Evolutionary conservation across 1,284 basidiomycete genomes (phyloP).

Genomic region (Heterobasidion occidentale): DNA sequence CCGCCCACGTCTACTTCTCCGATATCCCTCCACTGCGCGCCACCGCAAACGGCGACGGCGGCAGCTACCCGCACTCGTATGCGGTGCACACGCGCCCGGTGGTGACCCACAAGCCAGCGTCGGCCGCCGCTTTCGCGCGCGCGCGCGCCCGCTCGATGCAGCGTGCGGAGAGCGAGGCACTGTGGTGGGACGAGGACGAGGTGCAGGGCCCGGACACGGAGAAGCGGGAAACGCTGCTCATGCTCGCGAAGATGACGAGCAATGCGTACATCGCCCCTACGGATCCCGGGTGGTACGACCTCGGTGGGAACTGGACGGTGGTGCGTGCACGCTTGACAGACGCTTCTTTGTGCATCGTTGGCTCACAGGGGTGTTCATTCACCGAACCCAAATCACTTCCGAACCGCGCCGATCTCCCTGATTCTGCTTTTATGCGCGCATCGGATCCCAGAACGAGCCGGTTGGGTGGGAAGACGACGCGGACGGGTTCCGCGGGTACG

Average conservation of each 20-base stretch:
- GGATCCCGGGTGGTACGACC: constrained; percentile 72
- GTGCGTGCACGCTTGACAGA: constrained; percentile 31
- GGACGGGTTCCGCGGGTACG: constrained; percentile 87
- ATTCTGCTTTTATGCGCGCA: background rate
- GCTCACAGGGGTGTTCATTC: background rate
- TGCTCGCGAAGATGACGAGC: constrained; percentile 91
- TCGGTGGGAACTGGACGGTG: constrained; percentile 56
- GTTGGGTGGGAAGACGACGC: constrained; percentile 90
- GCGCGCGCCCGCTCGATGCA: constrained; percentile 44
- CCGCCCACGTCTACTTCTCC: constrained; percentile 52
- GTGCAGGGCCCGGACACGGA: constrained; percentile 65
- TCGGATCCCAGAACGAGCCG: constrained; percentile 46
- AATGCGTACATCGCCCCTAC: constrained; percentile 76
- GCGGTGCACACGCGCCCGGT: constrained; percentile 25
- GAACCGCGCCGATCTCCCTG: background rate
- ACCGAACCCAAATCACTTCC: no score
- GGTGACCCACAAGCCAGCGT: constrained; percentile 40
- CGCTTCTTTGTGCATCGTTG: background rate
- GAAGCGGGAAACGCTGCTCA: constrained; percentile 68
- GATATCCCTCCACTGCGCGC: constrained; percentile 33
- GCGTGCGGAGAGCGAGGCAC: constrained; percentile 34
- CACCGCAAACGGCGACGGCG: constrained; percentile 4
- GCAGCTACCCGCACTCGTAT: background rate
- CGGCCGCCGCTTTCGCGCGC: constrained; percentile 38
- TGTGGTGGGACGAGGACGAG: constrained; percentile 60